Evolutionary conservation across 2,329 filamentous ascomycete genomes (phyloP), one percentile per base, ranked within the genome.

Genomic region (Fusarium dlaminii): DNA sequence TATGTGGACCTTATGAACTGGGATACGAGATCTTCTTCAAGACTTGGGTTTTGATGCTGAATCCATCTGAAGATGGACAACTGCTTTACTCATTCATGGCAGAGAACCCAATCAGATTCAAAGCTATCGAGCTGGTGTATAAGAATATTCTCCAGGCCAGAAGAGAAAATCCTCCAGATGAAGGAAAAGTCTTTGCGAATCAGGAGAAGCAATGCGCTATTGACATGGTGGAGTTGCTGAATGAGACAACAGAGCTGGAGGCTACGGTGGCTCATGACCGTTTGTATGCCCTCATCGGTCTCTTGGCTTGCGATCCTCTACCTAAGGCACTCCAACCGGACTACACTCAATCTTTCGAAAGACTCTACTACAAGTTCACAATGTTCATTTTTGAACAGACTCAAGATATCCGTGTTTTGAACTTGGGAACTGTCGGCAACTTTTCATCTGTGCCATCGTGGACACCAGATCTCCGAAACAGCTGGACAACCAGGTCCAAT

Each of bases 251-350:
- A 0, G 70, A 72, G 2, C 6, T 72, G 7, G 49, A 72, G n/a
- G 70, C 70, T 11, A 72, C 70, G 0, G 55, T 72, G 4, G 39
- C 70, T 17, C 70, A 72, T 10, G 70, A 72, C 11, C 43, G 60
- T 8, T 27, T 72, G 5, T 72, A 72, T 18, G 70, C 58, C 0
- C 59, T 72, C 0, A 34, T 72, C 10, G 70, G 70, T 0, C 69
- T 72, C 2, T 32, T 72, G 5, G 30, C 6, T 15, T 72, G 69
- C 15, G n/a, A 73, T 30, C 46, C 65, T 1, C 18, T 70, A 5
- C 70, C 70, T 0, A 4, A 3, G 0, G 51, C 56, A 4, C n/a
- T 73, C 1, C 37, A 43, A 2, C 65, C 70, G 0, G 39, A 70
- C 0, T 73, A 73, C 18, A 43, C 24, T 0, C 65, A 73, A 5